Evolutionary conservation across 768 basidiomycete genomes (phyloP), one percentile per base, ranked within the genome.

Genomic region (Galerina sulciceps): DNA sequence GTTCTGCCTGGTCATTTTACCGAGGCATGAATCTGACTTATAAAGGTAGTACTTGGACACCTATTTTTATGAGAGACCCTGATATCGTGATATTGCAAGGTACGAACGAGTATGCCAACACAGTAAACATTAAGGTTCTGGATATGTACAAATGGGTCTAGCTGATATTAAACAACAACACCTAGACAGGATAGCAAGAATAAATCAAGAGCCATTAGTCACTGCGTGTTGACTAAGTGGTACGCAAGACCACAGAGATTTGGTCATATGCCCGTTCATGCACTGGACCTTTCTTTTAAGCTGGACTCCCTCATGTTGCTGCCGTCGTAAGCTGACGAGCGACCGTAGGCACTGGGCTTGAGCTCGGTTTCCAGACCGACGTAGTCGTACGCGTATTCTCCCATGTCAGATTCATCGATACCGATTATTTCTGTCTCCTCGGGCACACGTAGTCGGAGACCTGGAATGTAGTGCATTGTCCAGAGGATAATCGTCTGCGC

Each of bases 361-460:
- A 76, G 65, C 64, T 78, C 76, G 34, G 72, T 62, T 61, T 88
- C 86, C 46, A 89, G 69, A 13, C 85, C 89, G 34, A 94, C 91
- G 64, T 92, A 94, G 73, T 94, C 91, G 68, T 93, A 93, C 2
- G 91, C 89, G 61, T 85, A 94, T 75, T 96, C 94, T 62, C 93
- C 94, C 83, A 94, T 88, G 78, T 95, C 89, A 2, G 85, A 80
- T 65, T 94, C 91, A 75, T 98, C 96, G 65, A 97, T 87, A 54
- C 96, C 95, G 47, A 96, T 74, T 34, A 89, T 84, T 75, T 92
- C 88, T 11, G 67, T 75, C 58, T 85, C 83, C 56, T 84, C 84
- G 34, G 76, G 64, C 52, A 79, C 79, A 55, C 89, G 85, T 65
- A 95, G 80, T 45, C 87, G 79, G 53, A 90, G 77, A 54, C 84